Base-by-base conservation (phyloP, 2,329 filamentous ascomycete species). In the Aaosphaeria pasadenensis region DNA sequence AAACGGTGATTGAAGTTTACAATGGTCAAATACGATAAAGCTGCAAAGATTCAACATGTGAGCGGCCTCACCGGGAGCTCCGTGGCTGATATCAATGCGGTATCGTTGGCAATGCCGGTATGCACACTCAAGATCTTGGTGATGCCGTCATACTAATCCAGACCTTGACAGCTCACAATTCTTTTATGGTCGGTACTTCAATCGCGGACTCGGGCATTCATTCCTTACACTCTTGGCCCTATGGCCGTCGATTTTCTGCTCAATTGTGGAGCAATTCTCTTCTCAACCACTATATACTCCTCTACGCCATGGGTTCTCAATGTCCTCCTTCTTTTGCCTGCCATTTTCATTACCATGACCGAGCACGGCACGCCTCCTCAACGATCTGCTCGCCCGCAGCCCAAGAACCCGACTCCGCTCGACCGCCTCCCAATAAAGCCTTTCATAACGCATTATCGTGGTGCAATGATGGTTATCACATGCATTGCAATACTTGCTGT, bases 401-500 rank as follows among this genome's bases (percentile, higher is more conserved):
- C 56, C 39, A 62, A 59, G 30, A 51, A 58, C 17, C 50, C 57
- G 39, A 44, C 53, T 2, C 53, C 56, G 36, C 61, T 76, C 11
- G 76, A 80, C 52, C 74, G 75, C 24, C 75, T 96, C 11, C 89
- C 92, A 1, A 81, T 88, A 53, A 95, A 95, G 72, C 89, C 94
- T 0, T 97, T 96, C 73, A 78, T 99, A 53, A 97, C 94, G 3
- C 87, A 85, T 30, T 99, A 96, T 65, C 86, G 94, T 46, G 91
- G 90, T 2, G 83, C 84, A 43, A 95, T 99, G 91, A 84, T 99
- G 79, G 80, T 95, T 44, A 80, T 88, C 56, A 99, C 94, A 6
- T 95, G 89, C 63, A 74, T 94, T 41, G 89, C 90, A 45, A 97
- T 99, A 58, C 80, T 99, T n/a, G 94, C 94, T 11, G 94, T 99